A percentile compares a stretch with the other conserved stretches of the same genome.
Conservation (phyloP, 345 rosid species). For the Eucalyptus albens region DNA sequence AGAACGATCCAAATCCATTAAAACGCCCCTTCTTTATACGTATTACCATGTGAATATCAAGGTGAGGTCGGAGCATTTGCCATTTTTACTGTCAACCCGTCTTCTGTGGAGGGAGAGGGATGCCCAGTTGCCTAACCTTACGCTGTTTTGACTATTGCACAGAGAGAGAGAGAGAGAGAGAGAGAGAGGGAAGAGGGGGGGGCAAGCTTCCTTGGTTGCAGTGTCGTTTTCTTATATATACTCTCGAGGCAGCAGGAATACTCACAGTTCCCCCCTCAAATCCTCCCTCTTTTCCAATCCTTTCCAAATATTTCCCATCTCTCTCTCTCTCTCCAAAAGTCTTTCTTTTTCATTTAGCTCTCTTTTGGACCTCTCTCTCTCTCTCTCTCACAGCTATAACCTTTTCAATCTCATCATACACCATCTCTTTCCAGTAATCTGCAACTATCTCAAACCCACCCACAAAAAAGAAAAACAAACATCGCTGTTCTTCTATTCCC, state of each 20-base stretch:
- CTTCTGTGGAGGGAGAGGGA: background rate
- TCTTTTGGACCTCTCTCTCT: background rate
- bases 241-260: conserved; percentile 21
- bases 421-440: background rate
- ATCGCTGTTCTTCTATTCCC: background rate
- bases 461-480: background rate
- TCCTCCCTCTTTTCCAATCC: background rate
- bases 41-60: background rate
- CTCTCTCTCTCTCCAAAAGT: conserved; percentile 1
- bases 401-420: background rate
- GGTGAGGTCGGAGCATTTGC: background rate
- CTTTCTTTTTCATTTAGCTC: background rate
- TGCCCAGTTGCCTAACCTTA: background rate
- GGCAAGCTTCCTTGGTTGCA: background rate
- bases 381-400: background rate
- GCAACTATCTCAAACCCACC: background rate
- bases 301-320: background rate
- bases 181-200: background rate
- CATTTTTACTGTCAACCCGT: background rate
- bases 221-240: conserved; percentile 45
- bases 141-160: conserved; percentile 9
- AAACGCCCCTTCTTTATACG: background rate
- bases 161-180: background rate
- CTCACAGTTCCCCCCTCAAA: background rate
- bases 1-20: background rate